Percentiles rank a stretch among this genome's conserved stretches.
Evolutionary conservation across 352 stramenopile genomes (phyloP).

Genomic region (Globisporangium takayamanum): DNA sequence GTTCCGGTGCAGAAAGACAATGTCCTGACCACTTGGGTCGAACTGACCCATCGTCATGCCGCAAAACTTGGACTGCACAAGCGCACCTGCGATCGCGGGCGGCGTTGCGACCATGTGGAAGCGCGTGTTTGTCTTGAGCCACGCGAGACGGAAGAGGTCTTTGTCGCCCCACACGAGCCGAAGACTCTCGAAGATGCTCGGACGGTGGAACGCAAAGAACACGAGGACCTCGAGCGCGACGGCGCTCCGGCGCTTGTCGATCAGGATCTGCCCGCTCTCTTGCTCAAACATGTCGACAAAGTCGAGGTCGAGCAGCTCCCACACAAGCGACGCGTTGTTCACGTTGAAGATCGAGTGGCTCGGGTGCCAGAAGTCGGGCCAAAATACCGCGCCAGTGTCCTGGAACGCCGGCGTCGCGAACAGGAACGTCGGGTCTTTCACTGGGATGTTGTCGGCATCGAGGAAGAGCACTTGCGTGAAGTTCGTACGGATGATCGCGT

Average conservation of each 20-base stretch:
- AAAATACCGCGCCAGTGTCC: constrained; percentile 40
- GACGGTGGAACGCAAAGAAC: constrained; percentile 36
- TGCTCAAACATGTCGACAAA: constrained; percentile 67
- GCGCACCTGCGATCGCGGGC: constrained; percentile 26
- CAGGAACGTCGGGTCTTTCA: constrained; percentile 41
- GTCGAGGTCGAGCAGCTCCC: constrained; percentile 35
- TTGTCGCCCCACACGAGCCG: constrained; percentile 48
- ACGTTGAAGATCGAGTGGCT: constrained; percentile 58
- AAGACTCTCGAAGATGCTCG: constrained; percentile 27
- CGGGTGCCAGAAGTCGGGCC: constrained; percentile 62
- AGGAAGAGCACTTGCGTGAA: constrained; percentile 39
- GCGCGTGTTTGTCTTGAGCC: constrained; percentile 33
- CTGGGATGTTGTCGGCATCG: constrained; percentile 47
- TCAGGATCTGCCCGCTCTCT: constrained; percentile 54
- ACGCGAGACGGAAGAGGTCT: constrained; percentile 51
- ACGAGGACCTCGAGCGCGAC: constrained; percentile 24
- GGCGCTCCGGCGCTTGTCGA: constrained; percentile 33
- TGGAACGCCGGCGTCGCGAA: constrained; percentile 33
- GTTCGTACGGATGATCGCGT: constrained; percentile 29
- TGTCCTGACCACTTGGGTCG: constrained; percentile 14
- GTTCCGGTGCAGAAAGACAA: constrained; percentile 59
- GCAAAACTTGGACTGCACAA: constrained; percentile 36
- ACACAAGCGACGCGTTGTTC: constrained; percentile 36
- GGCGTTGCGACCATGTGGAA: constrained; percentile 51
- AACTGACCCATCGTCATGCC: constrained; percentile 47